Conservation (phyloP, 306 rosid genomes). For the Begonia peltatifolia region DNA sequence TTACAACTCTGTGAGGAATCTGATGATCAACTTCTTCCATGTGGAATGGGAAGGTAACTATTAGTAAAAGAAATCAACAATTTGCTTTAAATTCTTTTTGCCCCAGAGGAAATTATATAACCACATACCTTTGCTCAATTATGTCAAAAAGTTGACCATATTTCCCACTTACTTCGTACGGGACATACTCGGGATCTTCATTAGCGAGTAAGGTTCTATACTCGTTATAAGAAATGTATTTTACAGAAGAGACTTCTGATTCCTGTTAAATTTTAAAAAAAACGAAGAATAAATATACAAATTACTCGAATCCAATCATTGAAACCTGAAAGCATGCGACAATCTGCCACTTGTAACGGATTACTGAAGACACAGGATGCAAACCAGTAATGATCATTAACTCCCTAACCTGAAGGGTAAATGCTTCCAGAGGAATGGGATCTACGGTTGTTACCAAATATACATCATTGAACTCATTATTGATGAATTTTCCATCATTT, state of each 20-base stretch:
- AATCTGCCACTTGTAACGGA: no score
- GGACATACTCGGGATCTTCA: conserved; percentile 61
- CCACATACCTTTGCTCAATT: conserved; percentile 47
- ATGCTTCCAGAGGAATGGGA: conserved; percentile 84
- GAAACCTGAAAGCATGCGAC: no score
- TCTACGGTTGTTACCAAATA: conserved; percentile 75
- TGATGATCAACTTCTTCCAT: no score
- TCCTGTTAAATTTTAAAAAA: conserved; percentile 33
- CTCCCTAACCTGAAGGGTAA: conserved; percentile 77
- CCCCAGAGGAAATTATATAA: no score
- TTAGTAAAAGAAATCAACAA: no score
- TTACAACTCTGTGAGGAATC: no score
- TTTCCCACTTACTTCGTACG: conserved; percentile 60
- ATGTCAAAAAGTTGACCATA: conserved; percentile 71
- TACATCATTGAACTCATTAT: conserved; percentile 77
- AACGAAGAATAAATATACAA: conserved; percentile 6
- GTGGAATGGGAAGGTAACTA: no score
- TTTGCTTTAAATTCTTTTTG: no score
- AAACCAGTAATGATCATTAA: neutral
- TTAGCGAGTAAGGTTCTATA: conserved; percentile 51
- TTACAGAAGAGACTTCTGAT: conserved; percentile 86
- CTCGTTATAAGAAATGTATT: conserved; percentile 62
- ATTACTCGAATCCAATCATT: neutral
- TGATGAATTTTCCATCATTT: conserved; percentile 63
- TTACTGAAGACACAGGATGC: no score